These are phyloP conservation scores for Imleria badia DNA, from an alignment of 768 basidiomycete genomes.

Conservation along the genomic window DNA sequence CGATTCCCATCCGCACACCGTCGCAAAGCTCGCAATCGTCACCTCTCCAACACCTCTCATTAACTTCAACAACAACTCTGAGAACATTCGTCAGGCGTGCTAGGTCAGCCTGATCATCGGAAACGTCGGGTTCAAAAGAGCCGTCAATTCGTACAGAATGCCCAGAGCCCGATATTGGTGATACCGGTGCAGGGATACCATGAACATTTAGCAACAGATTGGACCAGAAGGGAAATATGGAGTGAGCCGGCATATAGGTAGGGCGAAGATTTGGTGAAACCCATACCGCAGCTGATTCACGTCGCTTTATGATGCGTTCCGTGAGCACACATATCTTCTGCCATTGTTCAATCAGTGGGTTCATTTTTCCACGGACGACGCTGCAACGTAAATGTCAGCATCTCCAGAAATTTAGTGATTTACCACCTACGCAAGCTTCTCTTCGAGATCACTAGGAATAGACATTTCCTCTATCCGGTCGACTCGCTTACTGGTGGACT, in stretches of 20 bases:
- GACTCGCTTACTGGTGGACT: conserved; percentile 75
- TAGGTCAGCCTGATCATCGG: conserved; percentile 69
- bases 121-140: conserved; percentile 26
- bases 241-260: conserved; percentile 68
- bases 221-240: conserved; percentile 54
- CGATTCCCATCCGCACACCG: conserved; percentile 77
- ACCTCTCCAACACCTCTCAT: conserved; percentile 80
- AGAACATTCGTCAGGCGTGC: conserved; percentile 81
- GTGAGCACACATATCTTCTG: conserved; percentile 83
- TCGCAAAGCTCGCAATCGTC: conserved; percentile 78
- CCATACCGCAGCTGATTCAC: conserved; percentile 91
- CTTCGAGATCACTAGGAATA: conserved; percentile 89
- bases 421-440: conserved; percentile 70
- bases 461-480: conserved; percentile 87
- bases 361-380: conserved; percentile 72
- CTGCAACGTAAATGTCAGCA: conserved; percentile 39
- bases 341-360: conserved; percentile 84
- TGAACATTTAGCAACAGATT: conserved; percentile 33
- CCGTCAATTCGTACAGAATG: conserved; percentile 8
- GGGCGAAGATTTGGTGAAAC: conserved; percentile 58
- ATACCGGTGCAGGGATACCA: conserved; percentile 28
- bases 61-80: conserved; percentile 73
- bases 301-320: conserved; percentile 86
- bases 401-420: not conserved
- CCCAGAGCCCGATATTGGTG: conserved; percentile 12